Evolutionary conservation across 345 rosid species (phyloP), one percentile per base, ranked within the genome.

Genomic region (Euphorbia peplus): DNA sequence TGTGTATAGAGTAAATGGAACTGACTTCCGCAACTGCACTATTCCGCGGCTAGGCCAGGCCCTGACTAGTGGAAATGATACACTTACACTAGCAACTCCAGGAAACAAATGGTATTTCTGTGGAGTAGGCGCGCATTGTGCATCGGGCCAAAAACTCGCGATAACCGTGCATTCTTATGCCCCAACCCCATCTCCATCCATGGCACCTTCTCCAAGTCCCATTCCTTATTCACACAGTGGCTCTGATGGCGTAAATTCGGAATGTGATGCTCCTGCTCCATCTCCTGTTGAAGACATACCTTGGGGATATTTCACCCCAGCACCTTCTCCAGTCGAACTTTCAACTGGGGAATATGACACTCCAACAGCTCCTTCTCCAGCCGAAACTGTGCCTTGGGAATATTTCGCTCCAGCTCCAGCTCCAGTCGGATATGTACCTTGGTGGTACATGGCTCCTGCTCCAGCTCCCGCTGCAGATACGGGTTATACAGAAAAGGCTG

Each of bases 1-100:
- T 12, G 79, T 71, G 66, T 67, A 58, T 19, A 68, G 50, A 59
- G 80, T 76, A 75, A 73, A 80, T n/a, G 80, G 73, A 70, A 70
- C 78, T 4, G 67, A 25, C 11, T 76, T 76, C 63, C 68, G 51
- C 4, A 63, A 51, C n/a, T 76, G 83, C 57, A 46, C 2, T 0
- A 55, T 10, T 5, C 83, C 80, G 1, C 71, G 63, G 9, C 10
- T 37, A 2, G 37, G 29, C 11, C 22, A 54, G 46, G 63, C 77
- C 18, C 21, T 67, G 4, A 67, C 63, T 4, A 60, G 56, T 25
- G 77, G 77, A 29, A 41, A 60, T 28, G 72, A 67, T 42, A 63
- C 71, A 11, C 41, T 67, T 21, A 12, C 55, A 14, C 47, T 73
- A 66, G 26, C 46, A 52, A 30, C 72, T 2, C 30, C 72, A 0